phyloP scores from a whole-genome alignment of 257 asterid genomes.

The Ilex aquifolium region DNA sequence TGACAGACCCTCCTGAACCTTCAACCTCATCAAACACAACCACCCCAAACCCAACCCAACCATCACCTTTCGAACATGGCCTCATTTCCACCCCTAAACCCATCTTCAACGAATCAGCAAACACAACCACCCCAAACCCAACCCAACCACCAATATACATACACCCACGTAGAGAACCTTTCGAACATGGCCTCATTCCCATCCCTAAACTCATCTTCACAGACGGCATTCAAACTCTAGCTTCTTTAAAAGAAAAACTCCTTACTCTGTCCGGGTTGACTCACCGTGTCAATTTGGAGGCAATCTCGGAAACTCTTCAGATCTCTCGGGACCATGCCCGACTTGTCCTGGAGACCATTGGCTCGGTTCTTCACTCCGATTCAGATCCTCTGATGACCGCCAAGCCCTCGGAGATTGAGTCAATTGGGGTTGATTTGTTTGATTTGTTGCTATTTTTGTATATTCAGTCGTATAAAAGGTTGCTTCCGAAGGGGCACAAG shows the following conservation, averaged over 20 bases:
- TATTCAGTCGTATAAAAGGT: slow-evolving; percentile 73
- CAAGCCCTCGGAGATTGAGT: slow-evolving; percentile 40
- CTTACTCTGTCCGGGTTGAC: slow-evolving; percentile 34
- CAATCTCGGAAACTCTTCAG: slow-evolving; percentile 47
- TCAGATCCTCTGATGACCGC: slow-evolving; percentile 56
- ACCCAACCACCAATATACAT: slow-evolving; percentile 17
- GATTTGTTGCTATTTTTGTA: slow-evolving; percentile 77
- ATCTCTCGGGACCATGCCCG: slow-evolving; percentile 60
- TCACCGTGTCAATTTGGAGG: slow-evolving; percentile 35
- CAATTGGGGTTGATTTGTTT: slow-evolving; percentile 54
- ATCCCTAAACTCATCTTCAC: slow-evolving; percentile 73
- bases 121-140: no score
- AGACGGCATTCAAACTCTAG: slow-evolving; percentile 61
- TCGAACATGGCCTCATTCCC: slow-evolving; percentile 84
- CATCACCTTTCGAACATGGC: slow-evolving; percentile 67
- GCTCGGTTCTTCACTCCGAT: slow-evolving; percentile 49
- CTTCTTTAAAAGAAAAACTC: slow-evolving; percentile 61
- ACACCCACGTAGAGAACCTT: slow-evolving; percentile 82
- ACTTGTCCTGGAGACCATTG: slow-evolving; percentile 61
- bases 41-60: neutral
- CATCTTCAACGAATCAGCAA: slow-evolving; percentile 46
- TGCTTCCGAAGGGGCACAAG: slow-evolving; percentile 81
- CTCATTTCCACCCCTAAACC: slow-evolving; percentile 74
- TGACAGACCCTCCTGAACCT: slow-evolving; percentile 26
- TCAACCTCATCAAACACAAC: slow-evolving; percentile 14